A percentile compares a stretch with the other conserved stretches of the same genome.
Conservation (phyloP, 2,329 filamentous ascomycete genomes). For the Nothophaeocryptopus gaeumannii region DNA sequence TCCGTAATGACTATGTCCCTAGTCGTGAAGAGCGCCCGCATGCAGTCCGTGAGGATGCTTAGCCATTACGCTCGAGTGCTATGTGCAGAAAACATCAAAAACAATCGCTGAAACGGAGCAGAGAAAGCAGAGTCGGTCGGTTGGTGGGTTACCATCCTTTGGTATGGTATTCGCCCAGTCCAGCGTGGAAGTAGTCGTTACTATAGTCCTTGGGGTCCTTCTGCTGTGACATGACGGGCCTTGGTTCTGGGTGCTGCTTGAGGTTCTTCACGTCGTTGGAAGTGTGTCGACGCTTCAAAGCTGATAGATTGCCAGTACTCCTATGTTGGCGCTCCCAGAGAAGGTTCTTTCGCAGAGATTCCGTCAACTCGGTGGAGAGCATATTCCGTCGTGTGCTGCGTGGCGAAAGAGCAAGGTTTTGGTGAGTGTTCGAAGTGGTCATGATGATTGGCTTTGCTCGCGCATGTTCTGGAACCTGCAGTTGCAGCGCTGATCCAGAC, state of each 20-base stretch:
- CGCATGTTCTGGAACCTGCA: constrained; percentile 39
- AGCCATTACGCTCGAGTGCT: constrained; percentile 3
- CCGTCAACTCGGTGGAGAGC: constrained; percentile 90
- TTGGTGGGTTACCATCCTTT: constrained; percentile 68
- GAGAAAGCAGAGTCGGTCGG: constrained; percentile 13
- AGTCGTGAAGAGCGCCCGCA: constrained; percentile 7
- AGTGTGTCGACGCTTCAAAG: constrained; percentile 85
- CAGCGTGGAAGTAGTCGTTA: constrained; percentile 83
- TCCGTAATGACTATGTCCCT: background rate
- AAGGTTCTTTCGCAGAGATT: constrained; percentile 85
- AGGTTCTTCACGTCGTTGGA: constrained; percentile 88
- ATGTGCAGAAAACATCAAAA: constrained; percentile 5
- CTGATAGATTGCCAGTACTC: constrained; percentile 81
- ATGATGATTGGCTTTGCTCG: constrained; percentile 79
- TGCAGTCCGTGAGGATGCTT: constrained; percentile 16
- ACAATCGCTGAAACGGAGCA: constrained; percentile 31
- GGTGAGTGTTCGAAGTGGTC: constrained; percentile 65
- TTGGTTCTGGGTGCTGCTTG: constrained; percentile 70
- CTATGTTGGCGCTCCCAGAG: constrained; percentile 96
- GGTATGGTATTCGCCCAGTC: constrained; percentile 78
- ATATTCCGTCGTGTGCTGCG: constrained; percentile 91
- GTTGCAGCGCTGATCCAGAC: constrained; percentile 35
- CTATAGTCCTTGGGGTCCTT: constrained; percentile 59
- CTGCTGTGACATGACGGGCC: constrained; percentile 46
- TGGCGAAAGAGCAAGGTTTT: constrained; percentile 70